Evolutionary conservation across 2,329 filamentous ascomycete genomes (phyloP).

Genomic region (Ceratocystis destructans): DNA sequence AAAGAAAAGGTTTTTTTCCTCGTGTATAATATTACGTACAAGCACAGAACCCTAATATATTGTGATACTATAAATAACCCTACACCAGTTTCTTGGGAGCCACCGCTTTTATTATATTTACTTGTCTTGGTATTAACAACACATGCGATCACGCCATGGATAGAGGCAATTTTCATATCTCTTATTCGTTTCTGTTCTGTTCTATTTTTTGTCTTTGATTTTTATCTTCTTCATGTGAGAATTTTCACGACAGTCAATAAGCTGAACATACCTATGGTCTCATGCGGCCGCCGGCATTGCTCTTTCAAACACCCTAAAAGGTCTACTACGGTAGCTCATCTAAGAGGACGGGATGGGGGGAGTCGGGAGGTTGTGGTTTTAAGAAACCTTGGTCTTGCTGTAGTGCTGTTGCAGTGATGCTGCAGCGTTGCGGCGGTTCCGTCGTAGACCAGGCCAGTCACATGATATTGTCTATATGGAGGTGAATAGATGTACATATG

Average conservation of each 20-base stretch:
- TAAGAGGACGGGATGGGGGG: too few species aligned
- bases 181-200: not conserved
- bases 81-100: not conserved
- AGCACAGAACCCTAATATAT: not conserved
- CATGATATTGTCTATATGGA: slow-evolving; percentile 3
- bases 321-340: too few species aligned
- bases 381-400: too few species aligned
- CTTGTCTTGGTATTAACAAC: not conserved
- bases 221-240: not conserved
- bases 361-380: too few species aligned
- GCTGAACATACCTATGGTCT: not conserved
- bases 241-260: not conserved
- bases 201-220: not conserved
- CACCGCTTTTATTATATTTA: not conserved
- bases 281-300: not conserved
- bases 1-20: not conserved
- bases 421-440: too few species aligned
- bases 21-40: not conserved
- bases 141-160: not conserved
- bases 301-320: too few species aligned
- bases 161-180: not conserved
- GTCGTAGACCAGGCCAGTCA: not conserved
- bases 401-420: too few species aligned
- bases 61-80: not conserved
- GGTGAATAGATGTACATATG: not conserved